Base-by-base conservation (phyloP, 495 filamentous ascomycete genomes). In the Penicillium macrosclerotiorum region DNA sequence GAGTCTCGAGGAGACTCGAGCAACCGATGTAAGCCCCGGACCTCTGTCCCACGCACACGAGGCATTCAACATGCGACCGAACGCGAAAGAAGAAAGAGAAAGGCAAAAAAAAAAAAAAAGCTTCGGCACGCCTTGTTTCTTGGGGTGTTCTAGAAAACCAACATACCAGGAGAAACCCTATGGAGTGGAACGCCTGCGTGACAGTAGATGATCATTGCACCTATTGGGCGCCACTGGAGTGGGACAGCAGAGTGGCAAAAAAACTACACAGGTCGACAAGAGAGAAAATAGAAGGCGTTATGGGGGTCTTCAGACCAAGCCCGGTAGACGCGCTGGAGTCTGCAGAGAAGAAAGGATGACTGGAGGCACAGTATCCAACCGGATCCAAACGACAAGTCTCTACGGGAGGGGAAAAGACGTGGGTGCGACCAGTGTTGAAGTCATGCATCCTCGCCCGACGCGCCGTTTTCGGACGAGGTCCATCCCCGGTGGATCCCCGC, bases 71-170 rank as follows among this genome's bases (percentile, higher is more conserved):
- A n/a, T n/a, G n/a, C n/a, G n/a, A n/a, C n/a, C n/a, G n/a, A n/a
- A 41, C 7, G 18, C 48, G 26, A 18, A 34, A 47, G 26, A 34
- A 45, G 25, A 42, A 16, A 23, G 16, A 8, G 31, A 38, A 42
- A 17, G 41, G 33, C 33, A 23, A 30, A 20, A 37, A 37, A 17
- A 35, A 43, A 17, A 37, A 49, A 49, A 47, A 51, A 59, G 51
- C 40, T 57, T 51, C 39, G 31, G 39, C 40, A 30, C 33, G 31
- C 18, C 45, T 23, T 19, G 27, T 37, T 58, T 62, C 59, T 48
- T 55, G 45, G 55, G 38, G 55, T 62, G 51, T 59, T 62, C 55
- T 60, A 60, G 57, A 60, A n/a, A n/a, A n/a, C n/a, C n/a, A n/a
- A n/a, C n/a, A n/a, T n/a, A n/a, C n/a, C n/a, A n/a, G n/a, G n/a